Evolutionary conservation across 306 rosid species (phyloP), one percentile per base, ranked within the genome.

Genomic region (Luffa aegyptiaca): DNA sequence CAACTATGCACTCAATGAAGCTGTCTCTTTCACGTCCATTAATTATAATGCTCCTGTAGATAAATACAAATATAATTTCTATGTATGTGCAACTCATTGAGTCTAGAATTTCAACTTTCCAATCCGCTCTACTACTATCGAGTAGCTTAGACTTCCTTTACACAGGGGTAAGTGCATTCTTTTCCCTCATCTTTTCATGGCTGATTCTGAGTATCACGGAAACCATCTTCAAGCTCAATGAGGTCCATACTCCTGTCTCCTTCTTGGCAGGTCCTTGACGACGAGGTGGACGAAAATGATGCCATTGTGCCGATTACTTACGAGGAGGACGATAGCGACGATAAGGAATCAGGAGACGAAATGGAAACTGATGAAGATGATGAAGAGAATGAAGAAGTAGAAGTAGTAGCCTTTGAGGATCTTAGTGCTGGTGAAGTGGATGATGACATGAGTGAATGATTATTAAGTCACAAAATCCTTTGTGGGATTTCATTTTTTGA

Each of bases 41-140:
- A 9, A 42, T 5, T 17, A 41, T 68, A 10, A 4, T 10, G 3
- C 9, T 46, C 37, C 42, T 21, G 1, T 35, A 48, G 6, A 33
- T 52, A 1, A 65, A 7, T 20, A 6, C 65, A 57, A 41, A 42
- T 45, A 14, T 48, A 17, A 48, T 21, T 20, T 86, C 65, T 1
- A 39, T 65, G 57, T 17, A 31, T 72, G 55, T 86, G 86, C 92
- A 93, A 92, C 87, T 93, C 61, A 87, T 92, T 26, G 97, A 90
- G 64, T 86, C 96, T 13, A 90, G 98, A 87, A 87, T 90, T 74
- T 93, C 93, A 48, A 90, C 92, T 49, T 88, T 90, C 72, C 82
- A 89, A 33, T 82, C 91, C 2, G 89, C 93, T 78, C 33, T 91
- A 56, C 89, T 90, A 83, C 88, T 93, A n/a, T 92, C 92, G 55